phyloP scores from a whole-genome alignment of 345 rosid species.

The Citrus unshiu region DNA sequence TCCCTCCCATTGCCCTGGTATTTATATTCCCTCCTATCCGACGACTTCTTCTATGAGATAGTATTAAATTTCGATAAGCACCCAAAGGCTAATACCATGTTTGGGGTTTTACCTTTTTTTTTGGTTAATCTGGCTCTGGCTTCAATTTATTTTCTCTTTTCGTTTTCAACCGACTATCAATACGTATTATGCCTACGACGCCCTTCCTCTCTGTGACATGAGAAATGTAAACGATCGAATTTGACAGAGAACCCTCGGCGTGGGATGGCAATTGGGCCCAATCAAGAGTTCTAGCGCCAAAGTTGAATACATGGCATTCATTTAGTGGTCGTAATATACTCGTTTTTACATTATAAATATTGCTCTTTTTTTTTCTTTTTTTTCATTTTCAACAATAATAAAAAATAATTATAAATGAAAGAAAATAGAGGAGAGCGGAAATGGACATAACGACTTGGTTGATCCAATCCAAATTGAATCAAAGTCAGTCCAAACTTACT shows the following conservation, averaged over 20 bases:
- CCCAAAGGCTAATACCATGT: conserved; percentile 28
- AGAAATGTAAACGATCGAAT: background rate
- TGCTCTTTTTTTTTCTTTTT: too few species aligned
- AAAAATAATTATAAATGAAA: too few species aligned
- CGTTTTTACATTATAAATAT: too few species aligned
- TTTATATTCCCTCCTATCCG: background rate
- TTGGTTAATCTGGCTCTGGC: background rate
- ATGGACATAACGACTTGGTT: too few species aligned
- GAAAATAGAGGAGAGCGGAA: too few species aligned
- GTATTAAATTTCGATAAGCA: conserved; percentile 14
- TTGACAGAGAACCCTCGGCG: background rate
- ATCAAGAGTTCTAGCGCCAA: background rate
- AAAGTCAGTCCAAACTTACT: too few species aligned
- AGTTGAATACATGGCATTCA: background rate
- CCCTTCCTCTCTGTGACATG: background rate
- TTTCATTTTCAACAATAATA: too few species aligned
- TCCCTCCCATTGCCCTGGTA: conserved; percentile 36
- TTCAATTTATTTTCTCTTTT: background rate
- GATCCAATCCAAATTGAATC: too few species aligned
- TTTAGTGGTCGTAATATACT: background rate
- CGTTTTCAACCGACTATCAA: too few species aligned
- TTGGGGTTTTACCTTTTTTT: conserved; percentile 9
- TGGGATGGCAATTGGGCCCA: background rate
- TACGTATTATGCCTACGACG: too few species aligned
- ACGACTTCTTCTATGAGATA: background rate